phyloP scores from a whole-genome alignment of 352 stramenopile genomes.

The Phytopythium sindhum region DNA sequence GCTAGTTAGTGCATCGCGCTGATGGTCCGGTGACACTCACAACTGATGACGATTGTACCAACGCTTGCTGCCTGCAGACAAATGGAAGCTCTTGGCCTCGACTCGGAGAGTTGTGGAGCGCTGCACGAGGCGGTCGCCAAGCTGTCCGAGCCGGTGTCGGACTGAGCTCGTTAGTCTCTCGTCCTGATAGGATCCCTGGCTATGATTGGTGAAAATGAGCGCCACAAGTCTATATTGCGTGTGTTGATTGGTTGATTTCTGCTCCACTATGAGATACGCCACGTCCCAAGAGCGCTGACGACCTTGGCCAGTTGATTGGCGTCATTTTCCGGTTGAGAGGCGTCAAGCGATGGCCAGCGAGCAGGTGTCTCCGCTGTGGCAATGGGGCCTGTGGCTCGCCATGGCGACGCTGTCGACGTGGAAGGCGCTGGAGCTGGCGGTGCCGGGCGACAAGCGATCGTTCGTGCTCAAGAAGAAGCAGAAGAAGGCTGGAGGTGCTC shows the following conservation, averaged over 20 bases:
- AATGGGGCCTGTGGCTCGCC: slow-evolving; percentile 53
- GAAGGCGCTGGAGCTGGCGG: slow-evolving; percentile 59
- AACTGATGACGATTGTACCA: not conserved
- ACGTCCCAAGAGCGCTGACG: too few relatives aligned
- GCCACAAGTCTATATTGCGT: slow-evolving; percentile 9
- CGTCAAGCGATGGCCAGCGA: slow-evolving; percentile 9
- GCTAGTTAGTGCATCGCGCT: not conserved
- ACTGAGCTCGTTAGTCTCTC: not conserved
- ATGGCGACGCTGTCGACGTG: slow-evolving; percentile 66
- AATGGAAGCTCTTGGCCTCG: slow-evolving; percentile 41
- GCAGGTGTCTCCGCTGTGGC: slow-evolving; percentile 42
- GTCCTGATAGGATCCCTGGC: not conserved
- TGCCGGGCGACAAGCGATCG: slow-evolving; percentile 5
- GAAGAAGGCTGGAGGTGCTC: slow-evolving; percentile 12
- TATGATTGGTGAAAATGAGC: slow-evolving; percentile 42
- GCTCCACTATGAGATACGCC: slow-evolving; percentile 7
- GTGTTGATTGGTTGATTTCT: slow-evolving; percentile 24
- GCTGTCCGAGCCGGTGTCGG: slow-evolving; percentile 19
- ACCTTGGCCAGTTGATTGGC: slow-evolving; percentile 2
- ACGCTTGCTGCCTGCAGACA: slow-evolving; percentile 27
- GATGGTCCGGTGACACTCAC: not conserved
- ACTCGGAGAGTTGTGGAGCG: slow-evolving; percentile 30
- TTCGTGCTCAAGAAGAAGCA: slow-evolving; percentile 20
- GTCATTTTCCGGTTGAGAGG: not conserved
- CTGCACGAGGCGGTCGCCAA: slow-evolving; percentile 22